Percentiles rank a stretch among this genome's conserved stretches.
Conservation (phyloP, 495 filamentous ascomycete species). For the Aspergillus nanangensis region DNA sequence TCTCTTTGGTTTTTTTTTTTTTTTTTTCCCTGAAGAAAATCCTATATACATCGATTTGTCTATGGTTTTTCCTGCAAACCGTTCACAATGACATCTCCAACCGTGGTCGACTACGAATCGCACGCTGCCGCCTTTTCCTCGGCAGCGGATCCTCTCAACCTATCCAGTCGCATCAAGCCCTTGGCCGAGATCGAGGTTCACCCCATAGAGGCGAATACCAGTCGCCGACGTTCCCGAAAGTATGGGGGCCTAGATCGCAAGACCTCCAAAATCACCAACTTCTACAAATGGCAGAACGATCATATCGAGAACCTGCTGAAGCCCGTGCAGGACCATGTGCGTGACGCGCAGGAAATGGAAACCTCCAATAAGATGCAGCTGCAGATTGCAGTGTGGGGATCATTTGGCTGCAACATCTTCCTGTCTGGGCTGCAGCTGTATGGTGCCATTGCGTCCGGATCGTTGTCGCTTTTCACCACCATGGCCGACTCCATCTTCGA, state of each 20-base stretch:
- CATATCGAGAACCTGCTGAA: constrained; percentile 89
- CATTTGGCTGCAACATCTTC: constrained; percentile 75
- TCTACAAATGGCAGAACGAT: constrained; percentile 90
- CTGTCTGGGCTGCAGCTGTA: constrained; percentile 82
- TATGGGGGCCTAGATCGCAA: neutral
- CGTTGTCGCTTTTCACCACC: constrained; percentile 92
- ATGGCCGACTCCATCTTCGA: constrained; percentile 98
- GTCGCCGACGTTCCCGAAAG: neutral
- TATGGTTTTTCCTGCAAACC: neutral
- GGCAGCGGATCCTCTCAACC: neutral
- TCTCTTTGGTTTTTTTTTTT: neutral
- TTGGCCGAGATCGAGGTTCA: neutral
- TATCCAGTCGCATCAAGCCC: neutral
- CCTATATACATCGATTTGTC: too few species aligned
- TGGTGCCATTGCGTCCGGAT: constrained; percentile 80
- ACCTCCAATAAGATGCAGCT: constrained; percentile 76
- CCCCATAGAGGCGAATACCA: neutral
- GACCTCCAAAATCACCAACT: constrained; percentile 38
- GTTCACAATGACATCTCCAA: neutral
- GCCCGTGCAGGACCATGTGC: constrained; percentile 84
- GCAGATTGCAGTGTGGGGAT: constrained; percentile 86
- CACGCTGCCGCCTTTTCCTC: neutral
- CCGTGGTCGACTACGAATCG: neutral
- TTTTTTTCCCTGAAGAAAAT: neutral
- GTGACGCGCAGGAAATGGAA: constrained; percentile 72